A percentile compares a stretch with the other conserved stretches of the same genome.
These are phyloP conservation scores for Saccharum hybrid DNA, from an alignment of 202 grass and related monocot genomes.

Conservation along the genomic window DNA sequence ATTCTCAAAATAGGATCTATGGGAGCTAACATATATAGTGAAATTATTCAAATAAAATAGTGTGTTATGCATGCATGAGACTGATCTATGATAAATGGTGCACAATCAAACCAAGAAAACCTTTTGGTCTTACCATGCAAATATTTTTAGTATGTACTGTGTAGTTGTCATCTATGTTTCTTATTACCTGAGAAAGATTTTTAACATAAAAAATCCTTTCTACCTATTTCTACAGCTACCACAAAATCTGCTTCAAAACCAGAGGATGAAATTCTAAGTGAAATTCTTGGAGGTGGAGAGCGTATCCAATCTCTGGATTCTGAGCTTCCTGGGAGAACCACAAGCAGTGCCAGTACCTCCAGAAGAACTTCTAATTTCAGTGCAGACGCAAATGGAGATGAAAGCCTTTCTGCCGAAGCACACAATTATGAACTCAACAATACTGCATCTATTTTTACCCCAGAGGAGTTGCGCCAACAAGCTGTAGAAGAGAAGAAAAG, in stretches of 20 bases:
- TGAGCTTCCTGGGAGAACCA: constrained; percentile 37
- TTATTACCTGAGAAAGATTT: constrained; percentile 23
- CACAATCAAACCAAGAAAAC: constrained; percentile 14
- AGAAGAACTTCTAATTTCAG: constrained; percentile 24
- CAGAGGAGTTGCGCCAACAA: constrained; percentile 83
- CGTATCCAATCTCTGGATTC: constrained; percentile 43
- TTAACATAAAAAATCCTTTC: constrained; percentile 15
- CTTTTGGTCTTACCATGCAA: constrained; percentile 22
- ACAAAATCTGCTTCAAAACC: constrained; percentile 52
- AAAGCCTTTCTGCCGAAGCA: constrained; percentile 53
- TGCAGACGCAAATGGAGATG: constrained; percentile 43
- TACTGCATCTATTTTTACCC: constrained; percentile 58
- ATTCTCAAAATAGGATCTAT: not conserved
- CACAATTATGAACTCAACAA: constrained; percentile 56
- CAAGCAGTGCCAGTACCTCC: constrained; percentile 45
- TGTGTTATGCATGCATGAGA: constrained; percentile 23
- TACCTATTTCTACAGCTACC: constrained; percentile 52
- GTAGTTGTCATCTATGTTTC: constrained; percentile 19
- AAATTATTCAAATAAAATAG: constrained; percentile 13
- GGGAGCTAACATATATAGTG: not conserved
- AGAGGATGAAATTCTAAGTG: constrained; percentile 67
- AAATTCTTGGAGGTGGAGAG: constrained; percentile 66
- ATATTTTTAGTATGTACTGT: not conserved
- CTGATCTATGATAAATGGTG: constrained; percentile 10
- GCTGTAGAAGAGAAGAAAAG: constrained; percentile 91